Evolutionary conservation across 192 early-diverging fungal genomes (phyloP).

Genomic region (Coemansia sp.): DNA sequence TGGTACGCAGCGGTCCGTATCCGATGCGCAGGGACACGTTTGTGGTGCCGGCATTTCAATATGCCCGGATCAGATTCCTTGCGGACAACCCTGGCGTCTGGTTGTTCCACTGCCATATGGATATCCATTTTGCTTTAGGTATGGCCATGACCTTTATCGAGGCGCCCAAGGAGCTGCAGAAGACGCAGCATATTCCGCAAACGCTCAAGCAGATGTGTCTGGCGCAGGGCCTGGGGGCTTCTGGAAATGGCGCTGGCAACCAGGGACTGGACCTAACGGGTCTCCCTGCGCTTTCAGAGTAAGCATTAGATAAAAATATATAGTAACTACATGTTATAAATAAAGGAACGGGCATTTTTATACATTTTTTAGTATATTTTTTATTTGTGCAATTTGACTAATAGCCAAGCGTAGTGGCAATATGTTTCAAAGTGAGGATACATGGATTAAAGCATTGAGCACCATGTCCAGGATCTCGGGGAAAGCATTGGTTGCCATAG

Average conservation of each 20-base stretch:
- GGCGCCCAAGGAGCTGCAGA: constrained; percentile 60
- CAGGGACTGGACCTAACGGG: constrained; percentile 61
- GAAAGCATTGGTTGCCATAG: no score
- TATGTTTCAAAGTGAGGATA: no score
- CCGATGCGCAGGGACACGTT: constrained; percentile 55
- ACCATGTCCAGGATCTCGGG: no score
- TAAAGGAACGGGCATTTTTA: no score
- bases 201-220: constrained; percentile 59
- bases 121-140: constrained; percentile 60
- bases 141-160: constrained; percentile 67
- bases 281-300: constrained; percentile 10
- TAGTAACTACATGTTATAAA: no score
- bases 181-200: constrained; percentile 51
- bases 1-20: neutral
- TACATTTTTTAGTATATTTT: no score
- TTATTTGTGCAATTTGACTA: no score
- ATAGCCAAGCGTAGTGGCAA: no score
- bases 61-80: constrained; percentile 63
- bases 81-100: constrained; percentile 82
- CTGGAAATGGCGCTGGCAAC: constrained; percentile 77
- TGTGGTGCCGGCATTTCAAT: constrained; percentile 55
- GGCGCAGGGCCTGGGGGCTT: constrained; percentile 51
- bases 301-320: neutral
- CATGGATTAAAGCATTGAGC: no score
- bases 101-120: constrained; percentile 77